Evolutionary conservation across 2,329 filamentous ascomycete genomes (phyloP).

Genomic region (Cryphonectria nitschkei): DNA sequence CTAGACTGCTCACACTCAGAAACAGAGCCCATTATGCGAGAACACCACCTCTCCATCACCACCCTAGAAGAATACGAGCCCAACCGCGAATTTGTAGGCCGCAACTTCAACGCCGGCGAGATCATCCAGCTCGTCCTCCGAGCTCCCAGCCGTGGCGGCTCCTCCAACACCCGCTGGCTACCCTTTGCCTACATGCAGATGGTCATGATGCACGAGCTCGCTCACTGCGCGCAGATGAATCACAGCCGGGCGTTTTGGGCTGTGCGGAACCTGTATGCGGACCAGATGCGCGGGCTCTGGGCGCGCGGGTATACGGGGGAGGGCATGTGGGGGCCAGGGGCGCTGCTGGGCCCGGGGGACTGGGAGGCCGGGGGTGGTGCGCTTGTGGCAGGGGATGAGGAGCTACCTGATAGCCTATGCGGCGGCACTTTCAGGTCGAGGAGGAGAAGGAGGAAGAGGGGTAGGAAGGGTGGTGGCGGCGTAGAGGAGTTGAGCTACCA

Average conservation of each 20-base stretch:
- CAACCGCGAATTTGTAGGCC: constrained; percentile 81
- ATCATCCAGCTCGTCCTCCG: constrained; percentile 84
- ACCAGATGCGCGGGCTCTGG: constrained; percentile 74
- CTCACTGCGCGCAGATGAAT: constrained; percentile 92
- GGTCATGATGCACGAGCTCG: constrained; percentile 94
- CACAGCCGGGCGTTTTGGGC: constrained; percentile 82
- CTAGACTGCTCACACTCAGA: constrained; percentile 4
- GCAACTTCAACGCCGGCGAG: constrained; percentile 90
- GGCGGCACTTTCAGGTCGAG: constrained; percentile 75
- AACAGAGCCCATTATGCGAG: constrained; percentile 69
- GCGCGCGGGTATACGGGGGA: constrained; percentile 73
- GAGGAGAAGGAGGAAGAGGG: constrained; percentile 44
- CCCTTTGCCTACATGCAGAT: constrained; percentile 85
- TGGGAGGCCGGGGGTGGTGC: constrained; percentile 57
- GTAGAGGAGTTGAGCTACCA: constrained; percentile 64
- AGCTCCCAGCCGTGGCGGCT: constrained; percentile 51
- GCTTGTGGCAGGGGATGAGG: constrained; percentile 53
- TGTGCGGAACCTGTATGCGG: constrained; percentile 73
- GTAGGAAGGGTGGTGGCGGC: constrained; percentile 55
- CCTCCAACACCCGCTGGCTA: constrained; percentile 61
- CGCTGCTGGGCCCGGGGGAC: constrained; percentile 60
- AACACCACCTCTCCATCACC: constrained; percentile 66
- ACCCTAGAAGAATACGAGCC: constrained; percentile 80
- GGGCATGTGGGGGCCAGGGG: constrained; percentile 79
- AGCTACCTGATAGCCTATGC: constrained; percentile 73